Conservation (phyloP, 1,284 basidiomycete species). For the Erythrobasidium hasegawianum region DNA sequence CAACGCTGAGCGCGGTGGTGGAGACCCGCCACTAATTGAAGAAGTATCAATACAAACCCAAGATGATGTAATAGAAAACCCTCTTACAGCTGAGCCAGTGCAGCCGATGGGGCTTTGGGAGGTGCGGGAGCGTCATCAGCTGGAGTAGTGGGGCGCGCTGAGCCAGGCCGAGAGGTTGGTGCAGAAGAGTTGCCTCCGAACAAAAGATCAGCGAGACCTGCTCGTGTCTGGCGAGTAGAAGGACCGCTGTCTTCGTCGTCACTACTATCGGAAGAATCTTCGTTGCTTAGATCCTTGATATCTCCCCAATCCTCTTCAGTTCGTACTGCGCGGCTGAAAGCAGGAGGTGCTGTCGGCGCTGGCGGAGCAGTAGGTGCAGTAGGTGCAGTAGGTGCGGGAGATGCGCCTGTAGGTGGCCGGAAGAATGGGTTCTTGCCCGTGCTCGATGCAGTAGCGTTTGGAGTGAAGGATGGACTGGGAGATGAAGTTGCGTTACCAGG, state of each 20-base stretch:
- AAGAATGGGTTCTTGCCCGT: slow-evolving; percentile 45
- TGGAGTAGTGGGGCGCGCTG: slow-evolving; percentile 39
- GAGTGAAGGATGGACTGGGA: neutral
- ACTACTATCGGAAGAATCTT: slow-evolving; percentile 63
- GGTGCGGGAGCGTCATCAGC: slow-evolving; percentile 40
- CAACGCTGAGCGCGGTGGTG: slow-evolving; percentile 64
- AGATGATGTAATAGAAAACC: slow-evolving; percentile 38
- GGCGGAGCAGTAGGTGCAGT: slow-evolving; percentile 27
- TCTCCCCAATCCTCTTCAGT: slow-evolving; percentile 77
- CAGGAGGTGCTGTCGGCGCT: neutral
- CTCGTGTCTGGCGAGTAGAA: slow-evolving; percentile 61
- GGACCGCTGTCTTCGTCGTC: slow-evolving; percentile 65
- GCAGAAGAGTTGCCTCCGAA: slow-evolving; percentile 62
- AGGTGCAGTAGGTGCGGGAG: slow-evolving; percentile 40
- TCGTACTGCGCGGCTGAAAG: slow-evolving; percentile 42
- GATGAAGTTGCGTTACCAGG: neutral
- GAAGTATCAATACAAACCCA: slow-evolving; percentile 48
- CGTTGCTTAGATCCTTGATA: slow-evolving; percentile 61
- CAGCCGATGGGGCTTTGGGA: slow-evolving; percentile 50
- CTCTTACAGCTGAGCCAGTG: slow-evolving; percentile 45
- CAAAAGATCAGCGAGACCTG: slow-evolving; percentile 69
- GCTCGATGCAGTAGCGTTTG: neutral
- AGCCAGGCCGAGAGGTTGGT: slow-evolving; percentile 45
- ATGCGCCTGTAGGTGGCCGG: slow-evolving; percentile 33
- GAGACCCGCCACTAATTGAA: slow-evolving; percentile 41